A percentile compares a stretch with the other conserved stretches of the same genome.
These are phyloP conservation scores for Eimeria tenella DNA, from an alignment of 169 alveolate species.

Conservation along the genomic window DNA sequence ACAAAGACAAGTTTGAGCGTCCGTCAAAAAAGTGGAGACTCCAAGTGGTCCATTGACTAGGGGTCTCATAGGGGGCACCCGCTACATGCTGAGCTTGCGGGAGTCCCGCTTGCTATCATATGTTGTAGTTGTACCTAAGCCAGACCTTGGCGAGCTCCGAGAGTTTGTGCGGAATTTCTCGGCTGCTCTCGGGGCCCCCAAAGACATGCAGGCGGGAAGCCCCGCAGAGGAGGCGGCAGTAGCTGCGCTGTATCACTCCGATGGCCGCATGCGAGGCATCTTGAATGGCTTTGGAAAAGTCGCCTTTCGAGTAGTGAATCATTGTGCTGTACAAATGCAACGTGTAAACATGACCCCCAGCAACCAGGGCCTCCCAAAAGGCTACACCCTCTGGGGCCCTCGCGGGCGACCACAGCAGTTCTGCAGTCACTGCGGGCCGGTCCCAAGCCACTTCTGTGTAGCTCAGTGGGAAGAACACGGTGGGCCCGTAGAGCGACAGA, in stretches of 20 bases:
- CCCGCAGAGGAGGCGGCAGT: constrained; percentile 8
- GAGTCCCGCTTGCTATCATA: neutral
- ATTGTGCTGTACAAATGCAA: neutral
- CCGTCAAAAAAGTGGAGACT: no score
- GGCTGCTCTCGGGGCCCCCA: constrained; percentile 5
- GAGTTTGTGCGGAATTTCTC: neutral
- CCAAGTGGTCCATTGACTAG: no score
- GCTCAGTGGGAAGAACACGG: neutral
- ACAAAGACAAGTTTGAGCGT: no score
- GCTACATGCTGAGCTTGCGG: no score
- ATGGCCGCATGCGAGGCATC: neutral
- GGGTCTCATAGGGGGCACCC: no score
- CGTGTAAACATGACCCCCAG: neutral
- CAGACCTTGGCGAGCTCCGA: neutral
- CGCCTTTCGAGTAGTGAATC: neutral
- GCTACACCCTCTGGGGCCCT: neutral
- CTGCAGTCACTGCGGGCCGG: neutral
- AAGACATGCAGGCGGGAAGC: neutral
- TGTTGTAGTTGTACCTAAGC: neutral
- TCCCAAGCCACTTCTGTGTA: neutral
- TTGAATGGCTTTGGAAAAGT: neutral
- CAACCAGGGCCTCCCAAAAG: neutral
- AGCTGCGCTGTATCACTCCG: neutral
- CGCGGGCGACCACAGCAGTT: neutral
- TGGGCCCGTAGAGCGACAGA: constrained; percentile 7